Evolutionary conservation across 1,139 yeast genomes (phyloP), one percentile per base, ranked within the genome.

Genomic region (Debaryomyces nepalensis): DNA sequence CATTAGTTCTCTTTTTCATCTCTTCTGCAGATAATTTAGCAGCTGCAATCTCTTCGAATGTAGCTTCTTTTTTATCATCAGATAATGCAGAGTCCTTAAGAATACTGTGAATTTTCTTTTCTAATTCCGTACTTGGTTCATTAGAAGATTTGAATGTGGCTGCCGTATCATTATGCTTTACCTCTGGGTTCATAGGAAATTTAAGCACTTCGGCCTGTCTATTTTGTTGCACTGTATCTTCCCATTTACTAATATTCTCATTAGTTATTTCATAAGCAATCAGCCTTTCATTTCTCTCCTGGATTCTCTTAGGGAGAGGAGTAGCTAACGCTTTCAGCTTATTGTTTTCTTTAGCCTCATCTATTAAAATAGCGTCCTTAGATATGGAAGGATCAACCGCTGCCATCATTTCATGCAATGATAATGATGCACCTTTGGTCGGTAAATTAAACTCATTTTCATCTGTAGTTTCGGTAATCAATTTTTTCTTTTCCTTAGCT

Each of bases 261-360:
- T 84, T 89, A 39, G 97, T 82, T 23, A 93, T 78, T 42, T 87
- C 95, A 59, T 87, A 91, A 0, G 99, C 99, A 1, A 95, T 98
- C 48, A 75, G 77, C 58, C 99, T 80, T 54, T 91, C 97, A 52
- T 87, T 80, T 57, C 95, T 81, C 53, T 87, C 80, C 64, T 90
- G 96, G 43, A 93, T 84, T 52, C 95, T 78, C 53, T 80, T 81
- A 1, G 98, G 96, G 42, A 90, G 71, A 2, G 99, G 98, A 9
- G 90, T 84, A 1, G 85, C 77, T 42, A 90, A 69, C 1, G 95
- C 73, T 46, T 73, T 69, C 10, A 71, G 57, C 33, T 57, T 59
- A 2, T 49, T 41, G 27, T 57, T 57, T 23, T 61, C 68, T 2
- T 60, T 62, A 4, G 63, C 63, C 24, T 67, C 71, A 44, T 76